phyloP scores from a whole-genome alignment of 768 basidiomycete species.

The Tricholoma terreum region DNA sequence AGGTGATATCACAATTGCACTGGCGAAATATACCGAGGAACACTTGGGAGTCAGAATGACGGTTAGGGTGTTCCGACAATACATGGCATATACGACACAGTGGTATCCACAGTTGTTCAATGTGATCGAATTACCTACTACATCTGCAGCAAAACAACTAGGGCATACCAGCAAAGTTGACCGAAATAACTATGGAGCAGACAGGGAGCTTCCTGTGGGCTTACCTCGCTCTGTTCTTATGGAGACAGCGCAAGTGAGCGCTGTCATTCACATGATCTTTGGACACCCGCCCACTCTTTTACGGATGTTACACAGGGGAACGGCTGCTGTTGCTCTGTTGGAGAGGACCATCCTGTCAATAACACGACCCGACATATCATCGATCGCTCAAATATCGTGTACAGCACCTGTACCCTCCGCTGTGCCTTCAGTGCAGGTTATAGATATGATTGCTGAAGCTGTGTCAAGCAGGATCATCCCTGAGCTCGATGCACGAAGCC shows the following conservation, averaged over 20 bases:
- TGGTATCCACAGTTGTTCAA: too few relatives aligned
- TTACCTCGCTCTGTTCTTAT: slow-evolving; percentile 8
- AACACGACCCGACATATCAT: background rate
- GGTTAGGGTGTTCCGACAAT: background rate
- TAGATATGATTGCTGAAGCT: background rate
- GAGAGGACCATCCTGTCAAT: background rate
- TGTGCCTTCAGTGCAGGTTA: background rate
- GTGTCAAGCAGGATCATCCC: background rate
- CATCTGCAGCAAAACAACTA: slow-evolving; percentile 2
- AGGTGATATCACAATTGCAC: background rate
- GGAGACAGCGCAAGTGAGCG: slow-evolving; percentile 9
- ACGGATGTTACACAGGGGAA: background rate
- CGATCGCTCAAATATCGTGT: background rate
- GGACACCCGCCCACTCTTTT: background rate
- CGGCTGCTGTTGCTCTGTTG: background rate
- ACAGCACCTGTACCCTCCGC: too few relatives aligned
- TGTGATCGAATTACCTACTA: background rate
- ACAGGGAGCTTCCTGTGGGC: slow-evolving; percentile 6
- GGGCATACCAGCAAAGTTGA: slow-evolving; percentile 9
- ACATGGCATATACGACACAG: background rate
- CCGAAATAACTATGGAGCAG: slow-evolving; percentile 11
- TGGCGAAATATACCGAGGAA: background rate
- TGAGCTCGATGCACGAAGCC: background rate
- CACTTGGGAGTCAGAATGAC: background rate
- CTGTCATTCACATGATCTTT: slow-evolving; percentile 11